Evolutionary conservation across 306 rosid genomes (phyloP), one percentile per base, ranked within the genome.

Genomic region (Dalbergia oliveri): DNA sequence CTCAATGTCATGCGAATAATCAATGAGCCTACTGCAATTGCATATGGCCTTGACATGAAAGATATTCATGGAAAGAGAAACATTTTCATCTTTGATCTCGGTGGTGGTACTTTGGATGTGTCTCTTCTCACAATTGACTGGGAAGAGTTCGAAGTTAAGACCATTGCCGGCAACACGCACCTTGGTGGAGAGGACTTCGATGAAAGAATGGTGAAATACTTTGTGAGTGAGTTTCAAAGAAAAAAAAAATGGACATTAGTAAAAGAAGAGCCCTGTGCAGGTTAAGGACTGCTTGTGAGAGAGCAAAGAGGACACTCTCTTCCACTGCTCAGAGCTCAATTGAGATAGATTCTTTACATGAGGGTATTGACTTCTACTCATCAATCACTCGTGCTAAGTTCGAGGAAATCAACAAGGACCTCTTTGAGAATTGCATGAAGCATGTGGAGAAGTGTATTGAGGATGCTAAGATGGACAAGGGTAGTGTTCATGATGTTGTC

Each of bases 51-150:
- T 10, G 85, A 84, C 78, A 26, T 26, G 31, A 26, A 26, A 26
- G 31, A 26, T 26, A 26, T 26, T 26, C 31, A 26, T 26, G 84
- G 67, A 0, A 68, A 73, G 78, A 68, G 83, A 39, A 87, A 81
- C 11, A 79, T 87, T 4, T 41, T 45, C 73, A 14, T 81, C 1
- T 81, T 81, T 49, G 81, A 81, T 13, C 77, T 81, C 4, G 77
- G 85, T 0, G 85, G 91, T 26, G 91, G 94, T 18, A 90, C 91
- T 9, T 90, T 90, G 66, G 90, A 89, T 61, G 92, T 87, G 11
- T 87, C 92, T 4, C 43, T 89, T 13, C 85, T 89, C 5, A 87
- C 90, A 3, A 85, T 89, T 41, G 85, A 69, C 81, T 73, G 70
- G 80, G 11, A 50, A 11, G 3, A 12, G 18, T 69, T 69, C 0